Percentiles rank a stretch among this genome's conserved stretches.
phyloP scores from a whole-genome alignment of 257 asterid genomes.

The Prunella vulgaris region DNA sequence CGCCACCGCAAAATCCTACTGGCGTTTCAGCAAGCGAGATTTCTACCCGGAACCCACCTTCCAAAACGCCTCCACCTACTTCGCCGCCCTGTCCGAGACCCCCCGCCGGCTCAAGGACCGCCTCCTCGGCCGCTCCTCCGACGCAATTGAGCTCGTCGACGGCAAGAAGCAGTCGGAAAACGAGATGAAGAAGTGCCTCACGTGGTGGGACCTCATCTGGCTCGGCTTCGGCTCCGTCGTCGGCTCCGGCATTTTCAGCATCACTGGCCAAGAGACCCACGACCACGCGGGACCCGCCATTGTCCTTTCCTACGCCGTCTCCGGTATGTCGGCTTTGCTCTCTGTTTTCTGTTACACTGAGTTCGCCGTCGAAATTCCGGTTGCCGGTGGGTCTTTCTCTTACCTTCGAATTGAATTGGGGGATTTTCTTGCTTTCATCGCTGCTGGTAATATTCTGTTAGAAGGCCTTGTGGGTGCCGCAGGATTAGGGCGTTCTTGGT shows the following conservation, averaged over 20 bases:
- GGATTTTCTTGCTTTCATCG: constrained; percentile 83
- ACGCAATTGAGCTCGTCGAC: constrained; percentile 48
- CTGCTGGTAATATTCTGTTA: constrained; percentile 78
- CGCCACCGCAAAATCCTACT: constrained; percentile 43
- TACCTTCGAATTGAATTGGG: constrained; percentile 85
- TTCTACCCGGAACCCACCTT: constrained; percentile 93
- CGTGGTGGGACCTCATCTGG: constrained; percentile 98
- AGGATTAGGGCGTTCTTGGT: constrained; percentile 93
- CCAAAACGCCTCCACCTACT: constrained; percentile 48
- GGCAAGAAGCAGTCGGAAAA: constrained; percentile 66
- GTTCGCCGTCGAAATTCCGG: constrained; percentile 83
- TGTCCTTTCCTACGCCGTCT: constrained; percentile 68
- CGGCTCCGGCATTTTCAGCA: constrained; percentile 87
- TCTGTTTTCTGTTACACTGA: constrained; percentile 91
- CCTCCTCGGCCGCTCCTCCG: constrained; percentile 61
- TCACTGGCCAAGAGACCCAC: constrained; percentile 80
- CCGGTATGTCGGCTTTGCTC: constrained; percentile 81
- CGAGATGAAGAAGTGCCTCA: constrained; percentile 67
- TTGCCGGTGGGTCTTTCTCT: constrained; percentile 94
- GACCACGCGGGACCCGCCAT: constrained; percentile 80
- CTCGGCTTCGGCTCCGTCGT: constrained; percentile 90
- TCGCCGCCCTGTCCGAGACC: constrained; percentile 53
- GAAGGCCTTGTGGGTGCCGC: constrained; percentile 95
- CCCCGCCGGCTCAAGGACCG: constrained; percentile 81
- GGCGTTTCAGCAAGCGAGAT: constrained; percentile 84